Percentiles rank a stretch among this genome's conserved stretches.
These are phyloP conservation scores for Apophysomyces elegans DNA, from an alignment of 371 early-diverging fungal species.

Conservation along the genomic window DNA sequence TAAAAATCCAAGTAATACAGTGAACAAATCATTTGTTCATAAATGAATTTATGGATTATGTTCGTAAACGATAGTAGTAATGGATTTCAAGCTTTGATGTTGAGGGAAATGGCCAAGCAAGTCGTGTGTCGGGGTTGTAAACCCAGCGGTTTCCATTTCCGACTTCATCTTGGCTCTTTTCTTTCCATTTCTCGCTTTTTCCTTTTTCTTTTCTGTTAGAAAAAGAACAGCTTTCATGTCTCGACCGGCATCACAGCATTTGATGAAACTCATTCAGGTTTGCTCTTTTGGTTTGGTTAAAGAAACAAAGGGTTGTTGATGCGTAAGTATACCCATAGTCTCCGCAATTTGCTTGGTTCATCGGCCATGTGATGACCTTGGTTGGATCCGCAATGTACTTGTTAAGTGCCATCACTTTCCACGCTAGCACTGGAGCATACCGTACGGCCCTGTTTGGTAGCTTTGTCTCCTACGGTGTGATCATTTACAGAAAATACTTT, in stretches of 20 bases:
- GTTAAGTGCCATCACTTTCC: conserved; percentile 38
- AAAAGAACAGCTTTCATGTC: too few species aligned
- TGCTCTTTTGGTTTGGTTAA: too few species aligned
- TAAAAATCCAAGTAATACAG: too few species aligned
- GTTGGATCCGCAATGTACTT: conserved; percentile 38
- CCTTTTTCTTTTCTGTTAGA: neutral
- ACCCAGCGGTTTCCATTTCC: neutral
- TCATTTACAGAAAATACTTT: conserved; percentile 86
- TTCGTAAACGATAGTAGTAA: too few species aligned
- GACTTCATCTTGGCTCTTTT: too few species aligned
- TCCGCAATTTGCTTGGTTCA: conserved; percentile 67
- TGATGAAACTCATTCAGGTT: too few species aligned
- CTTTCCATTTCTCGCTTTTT: neutral
- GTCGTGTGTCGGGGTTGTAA: neutral
- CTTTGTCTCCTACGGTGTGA: conserved; percentile 81
- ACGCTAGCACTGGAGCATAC: conserved; percentile 48
- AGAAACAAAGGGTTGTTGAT: too few species aligned
- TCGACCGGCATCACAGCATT: too few species aligned
- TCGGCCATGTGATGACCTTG: conserved; percentile 48
- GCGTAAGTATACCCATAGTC: conserved; percentile 33
- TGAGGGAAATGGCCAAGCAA: neutral
- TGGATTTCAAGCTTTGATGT: too few species aligned
- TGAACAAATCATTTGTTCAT: too few species aligned
- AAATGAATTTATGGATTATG: too few species aligned
- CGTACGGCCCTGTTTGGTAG: conserved; percentile 73